Conservation (phyloP, 2,329 filamentous ascomycete species). For the Claviceps humidiphila region DNA sequence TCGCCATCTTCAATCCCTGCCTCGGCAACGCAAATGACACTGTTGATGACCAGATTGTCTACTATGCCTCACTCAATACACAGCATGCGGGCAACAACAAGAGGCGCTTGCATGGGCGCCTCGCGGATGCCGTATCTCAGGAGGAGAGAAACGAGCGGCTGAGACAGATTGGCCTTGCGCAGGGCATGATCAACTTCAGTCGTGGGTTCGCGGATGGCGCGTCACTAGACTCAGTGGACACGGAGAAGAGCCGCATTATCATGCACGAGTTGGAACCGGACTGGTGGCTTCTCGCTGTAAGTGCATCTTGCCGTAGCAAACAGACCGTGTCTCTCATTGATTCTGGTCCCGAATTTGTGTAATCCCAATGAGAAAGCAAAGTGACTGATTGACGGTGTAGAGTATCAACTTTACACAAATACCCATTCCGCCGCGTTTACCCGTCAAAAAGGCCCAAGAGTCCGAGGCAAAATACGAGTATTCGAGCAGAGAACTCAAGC, state of each 20-base stretch:
- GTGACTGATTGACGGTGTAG: constrained; percentile 10
- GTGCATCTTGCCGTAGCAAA: constrained; percentile 17
- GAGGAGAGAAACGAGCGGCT: constrained; percentile 75
- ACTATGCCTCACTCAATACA: constrained; percentile 59
- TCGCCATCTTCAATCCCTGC: constrained; percentile 89
- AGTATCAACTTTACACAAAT: constrained; percentile 63
- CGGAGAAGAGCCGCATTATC: constrained; percentile 74
- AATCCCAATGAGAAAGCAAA: neutral
- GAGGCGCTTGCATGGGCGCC: constrained; percentile 27
- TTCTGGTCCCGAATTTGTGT: neutral
- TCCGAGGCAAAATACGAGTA: constrained; percentile 51
- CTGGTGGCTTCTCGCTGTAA: constrained; percentile 91
- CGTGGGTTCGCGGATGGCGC: constrained; percentile 71
- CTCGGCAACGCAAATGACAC: constrained; percentile 47
- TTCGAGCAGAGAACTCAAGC: constrained; percentile 81
- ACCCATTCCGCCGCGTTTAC: constrained; percentile 44
- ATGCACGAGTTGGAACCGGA: constrained; percentile 76
- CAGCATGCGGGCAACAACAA: constrained; percentile 26
- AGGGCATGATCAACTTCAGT: constrained; percentile 91
- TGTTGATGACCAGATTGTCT: constrained; percentile 75
- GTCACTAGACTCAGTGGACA: constrained; percentile 75
- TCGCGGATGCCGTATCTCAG: constrained; percentile 32
- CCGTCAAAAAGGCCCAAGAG: constrained; percentile 24
- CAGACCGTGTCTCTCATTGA: neutral
- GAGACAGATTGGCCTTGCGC: constrained; percentile 86